A percentile compares a stretch with the other conserved stretches of the same genome.
phyloP scores from a whole-genome alignment of 257 asterid species.

The Fraxinus americana region DNA sequence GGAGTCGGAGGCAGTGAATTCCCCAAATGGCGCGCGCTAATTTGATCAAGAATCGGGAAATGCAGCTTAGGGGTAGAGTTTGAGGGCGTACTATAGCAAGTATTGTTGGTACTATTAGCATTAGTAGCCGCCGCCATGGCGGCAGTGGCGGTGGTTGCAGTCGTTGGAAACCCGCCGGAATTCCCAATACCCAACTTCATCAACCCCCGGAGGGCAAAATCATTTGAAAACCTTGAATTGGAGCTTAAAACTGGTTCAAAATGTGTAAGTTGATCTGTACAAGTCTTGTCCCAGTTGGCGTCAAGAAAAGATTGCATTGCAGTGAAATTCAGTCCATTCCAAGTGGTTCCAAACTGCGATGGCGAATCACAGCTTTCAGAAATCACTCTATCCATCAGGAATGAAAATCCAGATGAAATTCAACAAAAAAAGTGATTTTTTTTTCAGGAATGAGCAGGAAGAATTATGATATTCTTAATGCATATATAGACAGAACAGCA shows the following conservation, averaged over 20 bases:
- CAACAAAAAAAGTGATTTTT: neutral
- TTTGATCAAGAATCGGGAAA: constrained; percentile 37
- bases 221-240: constrained; percentile 17
- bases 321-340: constrained; percentile 41
- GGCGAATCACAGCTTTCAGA: constrained; percentile 48
- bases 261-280: constrained; percentile 43
- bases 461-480: neutral
- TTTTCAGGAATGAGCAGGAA: constrained; percentile 19
- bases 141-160: constrained; percentile 17
- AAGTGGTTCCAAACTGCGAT: constrained; percentile 39
- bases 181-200: constrained; percentile 47
- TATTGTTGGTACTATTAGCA: constrained; percentile 13
- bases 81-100: constrained; percentile 37
- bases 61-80: constrained; percentile 48
- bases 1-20: constrained; percentile 41
- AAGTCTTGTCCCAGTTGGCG: constrained; percentile 38
- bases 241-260: constrained; percentile 49
- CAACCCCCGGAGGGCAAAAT: constrained; percentile 51
- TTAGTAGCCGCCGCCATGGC: constrained; percentile 5
- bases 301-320: constrained; percentile 38
- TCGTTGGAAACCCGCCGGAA: constrained; percentile 26
- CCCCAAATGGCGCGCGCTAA: constrained; percentile 34
- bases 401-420: constrained; percentile 23
- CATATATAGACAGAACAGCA: neutral
- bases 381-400: constrained; percentile 71